Evolutionary conservation across 2,329 filamentous ascomycete genomes (phyloP).

Genomic region (Domatiomyces catenatus): DNA sequence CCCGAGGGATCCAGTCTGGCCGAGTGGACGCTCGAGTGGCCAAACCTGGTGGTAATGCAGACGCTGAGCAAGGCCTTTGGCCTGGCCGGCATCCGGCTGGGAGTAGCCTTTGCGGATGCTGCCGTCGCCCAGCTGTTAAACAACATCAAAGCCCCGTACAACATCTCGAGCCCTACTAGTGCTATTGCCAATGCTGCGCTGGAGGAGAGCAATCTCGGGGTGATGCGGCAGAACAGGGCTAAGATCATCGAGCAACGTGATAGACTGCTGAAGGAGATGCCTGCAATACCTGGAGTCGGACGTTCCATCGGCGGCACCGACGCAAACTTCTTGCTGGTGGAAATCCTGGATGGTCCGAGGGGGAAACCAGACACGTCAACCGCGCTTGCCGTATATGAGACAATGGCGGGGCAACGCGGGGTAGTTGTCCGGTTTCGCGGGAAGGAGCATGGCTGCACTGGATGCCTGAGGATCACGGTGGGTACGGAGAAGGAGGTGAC

Average conservation of each 20-base stretch:
- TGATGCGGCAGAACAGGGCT: constrained; percentile 58
- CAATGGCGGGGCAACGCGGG: constrained; percentile 66
- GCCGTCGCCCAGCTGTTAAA: constrained; percentile 70
- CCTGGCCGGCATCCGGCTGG: constrained; percentile 80
- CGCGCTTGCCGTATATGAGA: constrained; percentile 68
- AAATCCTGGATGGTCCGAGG: constrained; percentile 56
- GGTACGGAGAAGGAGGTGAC: constrained; percentile 79
- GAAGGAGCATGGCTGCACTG: constrained; percentile 76
- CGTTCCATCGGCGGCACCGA: constrained; percentile 62
- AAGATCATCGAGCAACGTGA: constrained; percentile 61
- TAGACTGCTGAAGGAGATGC: constrained; percentile 58
- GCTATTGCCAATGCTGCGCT: constrained; percentile 64
- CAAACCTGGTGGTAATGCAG: constrained; percentile 95
- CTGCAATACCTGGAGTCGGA: constrained; percentile 62
- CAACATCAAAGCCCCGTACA: constrained; percentile 90
- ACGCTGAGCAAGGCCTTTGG: constrained; percentile 97
- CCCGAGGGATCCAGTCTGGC: constrained; percentile 65
- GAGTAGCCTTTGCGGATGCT: constrained; percentile 63
- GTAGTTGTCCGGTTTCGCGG: constrained; percentile 90
- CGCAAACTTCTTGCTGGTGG: constrained; percentile 81
- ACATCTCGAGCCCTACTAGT: constrained; percentile 77
- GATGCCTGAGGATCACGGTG: constrained; percentile 80
- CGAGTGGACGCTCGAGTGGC: constrained; percentile 82
- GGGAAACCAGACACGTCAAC: constrained; percentile 64
- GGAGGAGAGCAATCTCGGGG: constrained; percentile 46